Base-by-base conservation (phyloP, 139 green algal genomes). In the Microglena sp. region DNA sequence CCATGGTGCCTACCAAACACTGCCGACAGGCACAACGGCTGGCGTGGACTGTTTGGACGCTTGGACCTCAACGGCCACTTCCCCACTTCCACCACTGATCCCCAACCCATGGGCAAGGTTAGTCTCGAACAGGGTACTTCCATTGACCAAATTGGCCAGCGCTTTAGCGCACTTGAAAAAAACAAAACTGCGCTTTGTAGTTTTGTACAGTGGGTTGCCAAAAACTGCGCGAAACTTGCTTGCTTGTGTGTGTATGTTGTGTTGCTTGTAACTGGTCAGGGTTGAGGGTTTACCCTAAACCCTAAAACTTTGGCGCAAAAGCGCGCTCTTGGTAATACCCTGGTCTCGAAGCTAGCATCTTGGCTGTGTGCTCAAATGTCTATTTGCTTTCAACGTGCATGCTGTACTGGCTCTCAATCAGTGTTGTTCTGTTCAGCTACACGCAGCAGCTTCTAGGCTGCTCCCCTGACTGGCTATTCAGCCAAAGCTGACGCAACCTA, bases 1-100 rank as follows among this genome's bases (percentile, higher is more conserved):
- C 92, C 92, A 5, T 98, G 91, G 90, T 98, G 92, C 79, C 85
- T 98, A 66, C 91, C 92, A 70, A 95, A 97, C 82, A 98, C 92
- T 3, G 86, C 84, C 8, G 84, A 89, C 67, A 76, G 91, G 30
- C 92, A 98, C 79, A 98, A 98, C 76, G 85, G 89, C 66, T 98
- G 92, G 92, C 80, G 95, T 8, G 92, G 92, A 21, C 81, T 98
- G 61, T 98, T 94, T 75, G 90, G 92, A 2, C 83, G 92, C 6
- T 77, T 98, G 34, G 92, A 97, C 78, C 87, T 70, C 45, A 53
- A 71, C 6, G 92, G 92, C n/a, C 95, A 98, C 78, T 98, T 98
- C 86, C 92, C 92, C 69, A 98, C 92, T 57, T 90, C 86, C 66
- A 93, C 89, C 64, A 98, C 92, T 22, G 92, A 98, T 78, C 92